phyloP scores from a whole-genome alignment of 257 asterid species.

The Salvia hispanica region DNA sequence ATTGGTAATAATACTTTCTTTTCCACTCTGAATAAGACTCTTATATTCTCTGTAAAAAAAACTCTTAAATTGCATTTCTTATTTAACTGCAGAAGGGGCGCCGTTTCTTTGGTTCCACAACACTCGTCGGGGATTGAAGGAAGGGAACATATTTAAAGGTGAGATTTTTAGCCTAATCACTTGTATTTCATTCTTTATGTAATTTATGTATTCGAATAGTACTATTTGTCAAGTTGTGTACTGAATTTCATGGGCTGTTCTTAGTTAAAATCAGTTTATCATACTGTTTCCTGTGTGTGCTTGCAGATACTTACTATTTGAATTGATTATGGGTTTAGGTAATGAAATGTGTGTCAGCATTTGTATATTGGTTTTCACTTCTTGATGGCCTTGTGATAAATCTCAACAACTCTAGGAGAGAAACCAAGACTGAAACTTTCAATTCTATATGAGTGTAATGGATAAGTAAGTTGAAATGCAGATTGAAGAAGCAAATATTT shows the following conservation, averaged over 20 bases:
- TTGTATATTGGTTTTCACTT: not conserved
- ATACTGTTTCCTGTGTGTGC: not conserved
- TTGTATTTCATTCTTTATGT: not conserved
- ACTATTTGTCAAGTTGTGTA: not conserved
- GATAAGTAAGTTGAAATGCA: not conserved
- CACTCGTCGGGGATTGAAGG: slow-evolving; percentile 23
- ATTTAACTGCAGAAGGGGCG: slow-evolving; percentile 24
- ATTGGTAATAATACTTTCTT: not conserved
- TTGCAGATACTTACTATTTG: not conserved
- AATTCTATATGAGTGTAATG: not conserved
- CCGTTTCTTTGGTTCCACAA: slow-evolving; percentile 23
- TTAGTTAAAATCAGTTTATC: not conserved
- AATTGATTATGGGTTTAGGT: not conserved
- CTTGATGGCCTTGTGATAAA: slow-evolving; percentile 5
- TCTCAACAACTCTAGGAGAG: not conserved
- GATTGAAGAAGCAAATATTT: not conserved
- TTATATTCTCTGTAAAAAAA: too few relatives aligned
- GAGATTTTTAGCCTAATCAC: slow-evolving; percentile 18
- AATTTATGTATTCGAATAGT: not conserved
- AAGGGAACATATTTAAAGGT: slow-evolving; percentile 28
- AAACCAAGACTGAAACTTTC: not conserved
- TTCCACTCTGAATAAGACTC: too few relatives aligned
- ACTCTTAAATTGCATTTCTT: slow-evolving; percentile 33
- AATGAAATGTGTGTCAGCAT: slow-evolving; percentile 10
- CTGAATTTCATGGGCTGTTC: not conserved